phyloP scores from a whole-genome alignment of 768 basidiomycete species.

The Boletus rubescentipes region DNA sequence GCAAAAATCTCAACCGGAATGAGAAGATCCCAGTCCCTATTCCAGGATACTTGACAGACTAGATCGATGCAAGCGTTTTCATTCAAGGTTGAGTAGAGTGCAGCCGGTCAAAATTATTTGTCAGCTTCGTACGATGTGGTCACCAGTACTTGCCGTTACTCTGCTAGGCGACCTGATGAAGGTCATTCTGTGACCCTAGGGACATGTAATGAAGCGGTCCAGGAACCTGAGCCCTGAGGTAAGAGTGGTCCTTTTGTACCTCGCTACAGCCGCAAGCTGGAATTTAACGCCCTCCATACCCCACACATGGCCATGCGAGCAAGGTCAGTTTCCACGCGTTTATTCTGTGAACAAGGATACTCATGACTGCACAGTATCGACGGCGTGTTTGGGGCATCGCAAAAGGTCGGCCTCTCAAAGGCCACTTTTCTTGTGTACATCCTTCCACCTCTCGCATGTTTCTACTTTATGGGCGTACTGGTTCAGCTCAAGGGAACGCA shows the following conservation, averaged over 20 bases:
- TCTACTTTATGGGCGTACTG: slow-evolving; percentile 52
- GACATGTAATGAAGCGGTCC: too few species aligned
- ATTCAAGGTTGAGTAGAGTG: too few species aligned
- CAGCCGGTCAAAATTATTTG: too few species aligned
- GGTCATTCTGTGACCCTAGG: too few species aligned
- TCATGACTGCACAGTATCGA: background rate
- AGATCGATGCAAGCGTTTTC: slow-evolving; percentile 36
- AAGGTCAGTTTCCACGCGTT: background rate
- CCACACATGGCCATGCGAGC: background rate
- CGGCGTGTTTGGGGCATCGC: slow-evolving; percentile 2
- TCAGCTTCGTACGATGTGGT: too few species aligned
- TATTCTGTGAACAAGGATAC: background rate
- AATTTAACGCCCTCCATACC: too few species aligned
- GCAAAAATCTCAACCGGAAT: slow-evolving; percentile 29
- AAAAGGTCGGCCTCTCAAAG: slow-evolving; percentile 8
- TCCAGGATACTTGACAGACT: slow-evolving; percentile 30
- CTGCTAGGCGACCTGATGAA: too few species aligned
- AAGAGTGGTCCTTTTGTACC: too few species aligned
- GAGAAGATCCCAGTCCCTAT: slow-evolving; percentile 42
- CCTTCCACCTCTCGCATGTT: slow-evolving; percentile 41
- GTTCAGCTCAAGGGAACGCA: slow-evolving; percentile 44
- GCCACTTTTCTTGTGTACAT: slow-evolving; percentile 35
- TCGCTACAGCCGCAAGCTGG: too few species aligned
- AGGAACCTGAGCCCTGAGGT: too few species aligned
- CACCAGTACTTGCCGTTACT: too few species aligned